These are phyloP conservation scores for Chaetoceros tenuissimus DNA, from an alignment of 108 stramenopile genomes.

Conservation along the genomic window DNA sequence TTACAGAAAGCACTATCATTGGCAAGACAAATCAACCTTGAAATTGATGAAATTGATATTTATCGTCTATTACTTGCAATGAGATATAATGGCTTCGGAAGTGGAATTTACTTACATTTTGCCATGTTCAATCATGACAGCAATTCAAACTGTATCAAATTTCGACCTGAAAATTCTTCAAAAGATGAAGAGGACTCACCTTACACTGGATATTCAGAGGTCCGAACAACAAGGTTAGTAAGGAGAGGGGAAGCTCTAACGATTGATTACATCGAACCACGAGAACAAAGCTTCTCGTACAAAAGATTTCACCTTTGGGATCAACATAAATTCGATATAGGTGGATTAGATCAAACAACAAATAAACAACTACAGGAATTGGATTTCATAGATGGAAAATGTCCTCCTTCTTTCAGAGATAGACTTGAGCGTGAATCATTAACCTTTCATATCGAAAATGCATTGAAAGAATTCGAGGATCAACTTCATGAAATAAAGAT, in stretches of 20 bases:
- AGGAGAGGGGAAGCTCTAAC: conserved; percentile 57
- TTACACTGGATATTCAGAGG: conserved; percentile 72
- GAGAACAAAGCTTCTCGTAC: conserved; percentile 56
- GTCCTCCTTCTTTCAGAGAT: conserved; percentile 39
- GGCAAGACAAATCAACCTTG: conserved; percentile 14
- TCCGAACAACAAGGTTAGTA: conserved; percentile 58
- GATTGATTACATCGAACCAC: conserved; percentile 61
- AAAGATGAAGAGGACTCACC: not conserved
- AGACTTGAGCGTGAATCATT: conserved; percentile 19
- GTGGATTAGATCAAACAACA: conserved; percentile 19
- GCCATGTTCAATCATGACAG: conserved; percentile 76
- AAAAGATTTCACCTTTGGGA: conserved; percentile 59
- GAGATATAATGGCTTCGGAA: conserved; percentile 77
- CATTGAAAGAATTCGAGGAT: conserved; percentile 51
- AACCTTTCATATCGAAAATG: conserved; percentile 52
- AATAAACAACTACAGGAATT: conserved; percentile 9
- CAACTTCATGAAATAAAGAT: conserved; percentile 28
- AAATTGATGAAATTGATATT: conserved; percentile 32
- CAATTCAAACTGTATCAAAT: conserved; percentile 75
- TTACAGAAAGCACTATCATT: not conserved
- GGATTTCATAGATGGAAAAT: conserved; percentile 41
- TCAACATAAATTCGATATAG: conserved; percentile 82
- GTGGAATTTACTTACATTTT: conserved; percentile 62
- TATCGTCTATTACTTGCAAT: conserved; percentile 50
- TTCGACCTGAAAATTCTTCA: conserved; percentile 20